These are phyloP conservation scores for Erigeron canadensis DNA, from an alignment of 129 eudicot species.

Conservation along the genomic window DNA sequence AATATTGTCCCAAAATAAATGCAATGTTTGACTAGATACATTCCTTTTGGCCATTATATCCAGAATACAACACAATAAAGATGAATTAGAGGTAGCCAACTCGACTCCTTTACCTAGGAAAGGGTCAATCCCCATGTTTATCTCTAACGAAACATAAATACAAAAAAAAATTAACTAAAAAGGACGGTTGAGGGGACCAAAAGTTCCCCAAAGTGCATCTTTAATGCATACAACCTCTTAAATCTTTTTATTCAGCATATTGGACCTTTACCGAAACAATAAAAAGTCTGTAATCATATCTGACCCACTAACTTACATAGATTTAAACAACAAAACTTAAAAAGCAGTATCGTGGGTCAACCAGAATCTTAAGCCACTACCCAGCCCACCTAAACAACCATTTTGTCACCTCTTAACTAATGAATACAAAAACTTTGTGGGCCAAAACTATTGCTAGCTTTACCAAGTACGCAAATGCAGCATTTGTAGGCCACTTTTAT, in stretches of 20 bases:
- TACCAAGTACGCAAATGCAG: neutral
- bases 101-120: neutral
- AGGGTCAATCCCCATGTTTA: neutral
- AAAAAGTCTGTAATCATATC: neutral
- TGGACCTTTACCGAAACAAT: neutral
- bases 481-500: no score
- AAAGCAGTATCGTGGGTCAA: neutral
- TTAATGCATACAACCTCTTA: neutral
- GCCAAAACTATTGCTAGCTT: neutral
- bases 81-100: neutral
- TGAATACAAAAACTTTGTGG: conserved; percentile 3
- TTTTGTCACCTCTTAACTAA: neutral
- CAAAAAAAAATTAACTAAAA: no score
- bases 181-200: neutral
- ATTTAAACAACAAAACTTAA: neutral
- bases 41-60: no score
- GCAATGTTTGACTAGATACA: neutral
- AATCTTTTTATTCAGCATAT: neutral
- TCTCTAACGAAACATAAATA: no score
- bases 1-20: conserved; percentile 5
- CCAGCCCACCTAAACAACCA: neutral
- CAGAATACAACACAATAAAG: neutral
- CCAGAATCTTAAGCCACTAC: neutral
- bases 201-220: neutral
- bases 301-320: neutral